phyloP scores from a whole-genome alignment of 2,329 filamentous ascomycete genomes.

The Raffaelea deltoideospora region DNA sequence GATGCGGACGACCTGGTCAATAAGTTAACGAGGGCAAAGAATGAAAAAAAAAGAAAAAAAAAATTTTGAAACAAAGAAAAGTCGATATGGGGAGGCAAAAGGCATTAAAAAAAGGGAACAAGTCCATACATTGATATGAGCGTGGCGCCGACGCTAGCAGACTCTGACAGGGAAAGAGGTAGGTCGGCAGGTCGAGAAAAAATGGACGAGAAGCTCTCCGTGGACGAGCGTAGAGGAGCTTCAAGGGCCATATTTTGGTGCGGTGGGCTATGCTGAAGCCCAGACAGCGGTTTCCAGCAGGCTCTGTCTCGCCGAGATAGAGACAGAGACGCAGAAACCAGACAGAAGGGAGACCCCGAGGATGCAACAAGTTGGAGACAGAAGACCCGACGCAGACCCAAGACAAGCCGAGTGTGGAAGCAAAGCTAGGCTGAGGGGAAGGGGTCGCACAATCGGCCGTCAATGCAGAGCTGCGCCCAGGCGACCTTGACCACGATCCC shows the following conservation, averaged over 20 bases:
- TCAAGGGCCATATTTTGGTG: neutral
- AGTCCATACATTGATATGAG: slow-evolving; percentile 36
- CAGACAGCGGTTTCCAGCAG: slow-evolving; percentile 41
- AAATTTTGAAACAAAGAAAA: neutral
- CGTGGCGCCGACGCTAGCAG: slow-evolving; percentile 11
- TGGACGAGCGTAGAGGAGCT: neutral
- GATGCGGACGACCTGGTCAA: slow-evolving; percentile 21
- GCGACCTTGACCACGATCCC: no score
- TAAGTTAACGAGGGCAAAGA: neutral
- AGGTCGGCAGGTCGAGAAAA: neutral
- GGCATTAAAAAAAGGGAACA: neutral
- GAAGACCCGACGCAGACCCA: no score
- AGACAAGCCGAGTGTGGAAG: no score
- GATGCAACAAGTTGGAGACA: no score
- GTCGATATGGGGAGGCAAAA: neutral
- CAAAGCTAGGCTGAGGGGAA: no score
- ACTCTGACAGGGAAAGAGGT: neutral
- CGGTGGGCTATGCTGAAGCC: slow-evolving; percentile 34
- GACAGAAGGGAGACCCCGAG: no score
- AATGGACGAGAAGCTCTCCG: neutral
- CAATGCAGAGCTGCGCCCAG: no score
- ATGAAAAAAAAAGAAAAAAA: neutral
- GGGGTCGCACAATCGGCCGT: no score
- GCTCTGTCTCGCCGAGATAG: no score
- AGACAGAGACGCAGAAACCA: no score